A percentile compares a stretch with the other conserved stretches of the same genome.
phyloP scores from a whole-genome alignment of 768 basidiomycete genomes.

The Trametes cinnabarina region DNA sequence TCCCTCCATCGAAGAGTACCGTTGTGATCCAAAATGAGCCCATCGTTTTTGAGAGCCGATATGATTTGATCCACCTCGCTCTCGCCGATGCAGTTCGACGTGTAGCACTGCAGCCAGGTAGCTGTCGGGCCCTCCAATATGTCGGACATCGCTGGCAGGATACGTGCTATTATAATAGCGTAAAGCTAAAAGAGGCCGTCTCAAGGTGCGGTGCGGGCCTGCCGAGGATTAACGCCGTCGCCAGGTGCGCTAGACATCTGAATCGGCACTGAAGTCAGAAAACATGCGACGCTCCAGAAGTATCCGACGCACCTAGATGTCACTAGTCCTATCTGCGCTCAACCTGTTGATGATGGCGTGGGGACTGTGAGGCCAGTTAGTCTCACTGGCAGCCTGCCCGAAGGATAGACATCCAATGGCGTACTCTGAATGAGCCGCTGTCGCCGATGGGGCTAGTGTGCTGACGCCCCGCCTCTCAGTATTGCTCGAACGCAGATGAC shows the following conservation, averaged over 20 bases:
- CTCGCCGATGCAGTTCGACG: background rate
- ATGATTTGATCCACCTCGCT: background rate
- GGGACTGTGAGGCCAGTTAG: background rate
- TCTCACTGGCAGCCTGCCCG: background rate
- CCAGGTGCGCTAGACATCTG: background rate
- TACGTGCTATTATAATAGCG: background rate
- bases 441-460: background rate
- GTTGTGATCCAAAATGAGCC: background rate
- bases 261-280: background rate
- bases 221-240: background rate
- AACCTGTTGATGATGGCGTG: background rate
- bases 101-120: background rate
- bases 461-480: background rate
- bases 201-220: background rate
- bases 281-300: background rate
- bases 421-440: background rate
- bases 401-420: background rate
- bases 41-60: background rate
- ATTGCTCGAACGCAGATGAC: background rate
- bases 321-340: background rate
- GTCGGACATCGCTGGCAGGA: background rate
- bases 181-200: background rate
- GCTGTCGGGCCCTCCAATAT: background rate
- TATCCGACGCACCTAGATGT: background rate
- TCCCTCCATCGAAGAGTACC: background rate